These are phyloP conservation scores for Lycium ferocissimum DNA, from an alignment of 257 asterid genomes.

Conservation along the genomic window DNA sequence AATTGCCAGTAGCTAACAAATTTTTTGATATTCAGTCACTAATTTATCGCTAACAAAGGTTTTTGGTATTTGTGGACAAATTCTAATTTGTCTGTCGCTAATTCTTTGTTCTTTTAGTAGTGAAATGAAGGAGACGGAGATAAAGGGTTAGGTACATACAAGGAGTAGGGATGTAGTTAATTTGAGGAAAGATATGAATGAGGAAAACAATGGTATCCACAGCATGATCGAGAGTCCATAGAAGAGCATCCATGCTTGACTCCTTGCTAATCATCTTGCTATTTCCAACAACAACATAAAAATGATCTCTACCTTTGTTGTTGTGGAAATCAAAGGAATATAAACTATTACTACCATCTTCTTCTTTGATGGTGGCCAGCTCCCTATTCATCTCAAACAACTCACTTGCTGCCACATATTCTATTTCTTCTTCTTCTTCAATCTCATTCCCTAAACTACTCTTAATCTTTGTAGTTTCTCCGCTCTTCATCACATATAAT, in stretches of 20 bases:
- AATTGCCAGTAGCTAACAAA: no score
- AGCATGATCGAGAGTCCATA: not conserved
- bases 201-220: not conserved
- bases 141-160: not conserved
- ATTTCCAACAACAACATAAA: conserved; percentile 55
- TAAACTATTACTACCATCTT: conserved; percentile 24
- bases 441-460: not conserved
- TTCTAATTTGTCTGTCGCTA: no score
- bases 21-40: no score
- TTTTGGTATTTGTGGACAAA: no score
- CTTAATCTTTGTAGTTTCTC: not conserved
- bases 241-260: not conserved
- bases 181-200: not conserved
- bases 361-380: conserved; percentile 36
- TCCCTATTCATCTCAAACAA: conserved; percentile 3
- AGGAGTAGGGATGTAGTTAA: not conserved
- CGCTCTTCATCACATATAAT: not conserved
- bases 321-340: conserved; percentile 42
- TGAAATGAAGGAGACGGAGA: not conserved
- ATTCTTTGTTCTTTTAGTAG: not conserved
- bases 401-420: not conserved
- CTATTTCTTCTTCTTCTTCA: not conserved
- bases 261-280: not conserved
- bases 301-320: conserved; percentile 39
- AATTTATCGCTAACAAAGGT: no score